Evolutionary conservation across 1,284 basidiomycete species (phyloP).

Genomic region (Puccinia horiana): DNA sequence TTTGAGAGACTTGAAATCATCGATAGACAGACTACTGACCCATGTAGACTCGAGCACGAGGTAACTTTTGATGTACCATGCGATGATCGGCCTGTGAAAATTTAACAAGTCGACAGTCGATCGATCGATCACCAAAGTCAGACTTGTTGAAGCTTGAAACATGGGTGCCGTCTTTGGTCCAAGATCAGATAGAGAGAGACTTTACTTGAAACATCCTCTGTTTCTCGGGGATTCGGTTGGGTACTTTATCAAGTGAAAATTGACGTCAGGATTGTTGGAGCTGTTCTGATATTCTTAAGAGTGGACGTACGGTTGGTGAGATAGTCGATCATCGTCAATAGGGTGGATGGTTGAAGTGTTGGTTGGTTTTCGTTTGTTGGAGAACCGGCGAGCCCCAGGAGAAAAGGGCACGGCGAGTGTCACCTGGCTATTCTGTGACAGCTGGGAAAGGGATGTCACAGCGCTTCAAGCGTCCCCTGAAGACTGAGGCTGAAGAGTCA

Average conservation of each 20-base stretch:
- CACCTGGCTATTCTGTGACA: no score
- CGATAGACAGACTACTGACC: constrained; percentile 51
- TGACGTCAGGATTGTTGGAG: not conserved
- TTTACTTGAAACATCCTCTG: constrained; percentile 45
- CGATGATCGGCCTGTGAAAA: constrained; percentile 51
- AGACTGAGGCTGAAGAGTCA: no score
- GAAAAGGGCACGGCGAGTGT: no score
- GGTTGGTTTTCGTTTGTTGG: no score
- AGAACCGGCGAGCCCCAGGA: no score
- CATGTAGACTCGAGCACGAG: constrained; percentile 55
- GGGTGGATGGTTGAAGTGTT: not conserved
- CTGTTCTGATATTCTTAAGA: no score
- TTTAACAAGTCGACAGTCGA: not conserved
- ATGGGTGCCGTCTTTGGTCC: not conserved
- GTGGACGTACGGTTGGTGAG: constrained; percentile 42
- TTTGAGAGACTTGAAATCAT: not conserved
- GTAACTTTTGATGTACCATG: constrained; percentile 54
- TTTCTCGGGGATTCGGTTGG: constrained; percentile 48
- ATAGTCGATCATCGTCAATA: constrained; percentile 43
- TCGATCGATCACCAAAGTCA: not conserved
- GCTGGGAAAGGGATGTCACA: no score
- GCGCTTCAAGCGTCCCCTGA: no score
- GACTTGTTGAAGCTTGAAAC: not conserved
- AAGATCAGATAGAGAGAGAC: not conserved
- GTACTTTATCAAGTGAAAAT: not conserved